Conservation (phyloP, 768 basidiomycete species). For the Cubamyces lactineus region DNA sequence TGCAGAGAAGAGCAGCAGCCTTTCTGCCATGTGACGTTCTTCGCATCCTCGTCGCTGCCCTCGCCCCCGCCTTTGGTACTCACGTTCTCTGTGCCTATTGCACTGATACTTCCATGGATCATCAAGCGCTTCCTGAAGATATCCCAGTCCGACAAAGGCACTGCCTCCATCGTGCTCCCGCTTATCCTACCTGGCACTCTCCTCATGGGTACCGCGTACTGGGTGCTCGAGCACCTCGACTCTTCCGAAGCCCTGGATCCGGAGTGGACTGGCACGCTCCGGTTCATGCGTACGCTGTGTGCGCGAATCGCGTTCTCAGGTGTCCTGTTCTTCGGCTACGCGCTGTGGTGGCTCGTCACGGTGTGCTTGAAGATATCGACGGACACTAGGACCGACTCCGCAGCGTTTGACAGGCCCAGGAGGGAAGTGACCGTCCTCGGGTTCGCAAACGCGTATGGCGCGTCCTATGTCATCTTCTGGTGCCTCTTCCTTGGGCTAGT, state of each 20-base stretch:
- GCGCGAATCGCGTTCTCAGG: constrained; percentile 60
- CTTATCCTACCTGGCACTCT: constrained; percentile 61
- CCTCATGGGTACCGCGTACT: constrained; percentile 62
- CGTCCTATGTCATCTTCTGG: constrained; percentile 86
- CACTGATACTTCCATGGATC: constrained; percentile 58
- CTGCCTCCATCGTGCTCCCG: constrained; percentile 67
- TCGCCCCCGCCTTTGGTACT: constrained; percentile 65
- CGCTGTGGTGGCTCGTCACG: constrained; percentile 74
- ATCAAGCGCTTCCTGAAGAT: constrained; percentile 61
- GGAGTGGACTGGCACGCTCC: constrained; percentile 48
- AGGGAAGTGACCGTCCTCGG: constrained; percentile 68
- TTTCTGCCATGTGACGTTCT: constrained; percentile 90
- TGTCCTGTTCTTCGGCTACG: constrained; percentile 54
- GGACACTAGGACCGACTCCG: constrained; percentile 17
- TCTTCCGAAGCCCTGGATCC: constrained; percentile 50
- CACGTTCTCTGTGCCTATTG: constrained; percentile 56
- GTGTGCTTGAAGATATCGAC: constrained; percentile 70
- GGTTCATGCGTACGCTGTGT: constrained; percentile 58
- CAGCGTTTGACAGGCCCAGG: constrained; percentile 36
- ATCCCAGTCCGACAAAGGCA: constrained; percentile 74
- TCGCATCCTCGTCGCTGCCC: constrained; percentile 69
- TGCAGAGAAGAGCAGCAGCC: constrained; percentile 96
- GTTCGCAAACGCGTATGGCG: constrained; percentile 88
- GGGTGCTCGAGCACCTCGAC: constrained; percentile 84
- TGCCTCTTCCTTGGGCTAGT: constrained; percentile 62